Base-by-base conservation (phyloP, 495 filamentous ascomycete species). In the Schizothecium vesticola region DNA sequence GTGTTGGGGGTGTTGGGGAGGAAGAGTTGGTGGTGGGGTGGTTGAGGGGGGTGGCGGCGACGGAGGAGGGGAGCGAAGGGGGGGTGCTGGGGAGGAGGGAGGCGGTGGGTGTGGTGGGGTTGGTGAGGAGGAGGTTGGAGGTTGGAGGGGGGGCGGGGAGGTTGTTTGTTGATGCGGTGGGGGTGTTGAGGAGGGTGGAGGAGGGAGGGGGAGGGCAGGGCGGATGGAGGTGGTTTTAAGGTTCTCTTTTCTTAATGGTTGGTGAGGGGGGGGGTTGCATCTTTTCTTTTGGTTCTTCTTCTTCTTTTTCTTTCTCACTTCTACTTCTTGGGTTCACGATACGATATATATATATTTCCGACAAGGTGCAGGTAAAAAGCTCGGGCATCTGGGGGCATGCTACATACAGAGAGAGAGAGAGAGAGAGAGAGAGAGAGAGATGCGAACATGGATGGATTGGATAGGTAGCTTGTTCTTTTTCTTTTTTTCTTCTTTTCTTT, bases 31-130 rank as follows among this genome's bases (percentile, higher is more conserved):
- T 82, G 78, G 71, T 84, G 81, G 65, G 88, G 82, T 56, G 88
- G 88, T 71, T 87, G 84, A 84, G 95, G 88, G 84, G 94, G 10
- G 67, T 25, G 9, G 60, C 64, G 89, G 73, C 91, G 73, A 59
- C 76, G 63, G 65, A 67, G 56, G 65, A 70, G 7, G 77, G 80
- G 55, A 72, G 76, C 19, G 73, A 73, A 25, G 65, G 74, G 55
- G 66, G 73, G 57, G 63, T 73, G 26, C 73, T 75, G 16, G 73
- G 72, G 10, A 74, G 74, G 29, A 76, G 68, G 59, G 78, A 80
- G 69, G 74, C 75, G 28, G 72, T 68, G 26, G 74, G 77, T 10
- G 80, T 82, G 7, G 73, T 83, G 56, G 70, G 74, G 1, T 70
- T 82, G 67, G 80, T 81, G 55, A 70, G 75, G 21, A 74, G 74